Evolutionary conservation across 805 yeast genomes (phyloP), one percentile per base, ranked within the genome.

Genomic region (Priceomyces fermenticarens): DNA sequence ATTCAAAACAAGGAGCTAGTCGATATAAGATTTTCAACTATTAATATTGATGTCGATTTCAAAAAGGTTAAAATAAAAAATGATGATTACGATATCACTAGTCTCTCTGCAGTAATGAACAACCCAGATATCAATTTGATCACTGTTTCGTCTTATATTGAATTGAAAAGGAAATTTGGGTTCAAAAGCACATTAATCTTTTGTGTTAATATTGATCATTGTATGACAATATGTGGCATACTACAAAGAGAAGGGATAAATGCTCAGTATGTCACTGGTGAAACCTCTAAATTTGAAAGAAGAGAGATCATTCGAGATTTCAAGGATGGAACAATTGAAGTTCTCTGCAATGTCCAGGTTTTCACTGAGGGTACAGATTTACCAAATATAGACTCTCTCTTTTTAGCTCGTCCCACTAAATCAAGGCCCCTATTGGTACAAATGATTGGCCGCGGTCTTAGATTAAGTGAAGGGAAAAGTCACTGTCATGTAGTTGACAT

Each of bases 321-420:
- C 55, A 74, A 71, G 45, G 50, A 62, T 0, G 89, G 93, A 0
- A 55, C 72, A 11, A 70, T 87, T 13, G 78, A 83, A 3, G 95
- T 91, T 0, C 62, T 90, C 25, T 75, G 93, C 65, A 91, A 91
- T 55, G 93, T 96, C 57, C 88, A 85, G 12, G 87, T 90, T 4
- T 83, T 91, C 51, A 90, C 96, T 0, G 98, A 90, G 58, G 98
- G 98, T 0, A 88, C 97, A 0, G 97, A 90, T 63, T 81, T 91
- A 13, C 97, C 97, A 2, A 81, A 81, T 45, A 84, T 89, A 42
- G 97, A 90, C 54, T 81, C 88, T 25, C 66, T 90, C 10, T 68
- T 90, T 23, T 60, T 90, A 26, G 85, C 87, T 3, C 65, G 97
- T 27, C 96, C 97, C 1, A 86, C 97, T 0, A 73, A 73, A 43